Evolutionary conservation across 345 rosid species (phyloP).

Genomic region (Euclidium syriacum): DNA sequence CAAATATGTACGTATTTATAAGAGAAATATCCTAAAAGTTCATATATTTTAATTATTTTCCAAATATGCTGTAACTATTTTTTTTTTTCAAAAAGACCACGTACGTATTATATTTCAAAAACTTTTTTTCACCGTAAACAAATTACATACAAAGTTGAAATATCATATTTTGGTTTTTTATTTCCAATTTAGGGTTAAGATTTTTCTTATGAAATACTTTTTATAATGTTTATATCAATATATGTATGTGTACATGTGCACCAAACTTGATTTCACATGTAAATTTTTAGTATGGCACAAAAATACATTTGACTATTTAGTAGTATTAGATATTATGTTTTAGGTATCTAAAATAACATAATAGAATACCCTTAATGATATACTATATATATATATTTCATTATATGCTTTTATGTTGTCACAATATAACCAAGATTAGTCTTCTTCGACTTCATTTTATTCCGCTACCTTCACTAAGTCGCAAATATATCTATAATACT

Average conservation of each 20-base stretch:
- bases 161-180: no score
- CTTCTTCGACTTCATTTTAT: background rate
- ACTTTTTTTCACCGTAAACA: no score
- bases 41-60: no score
- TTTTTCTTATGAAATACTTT: no score
- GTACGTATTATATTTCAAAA: no score
- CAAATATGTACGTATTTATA: background rate
- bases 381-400: no score
- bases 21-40: no score
- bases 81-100: no score
- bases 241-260: background rate
- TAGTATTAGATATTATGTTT: background rate
- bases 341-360: no score
- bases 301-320: background rate
- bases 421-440: background rate
- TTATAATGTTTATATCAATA: background rate
- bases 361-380: no score
- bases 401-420: background rate
- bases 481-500: background rate
- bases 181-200: no score
- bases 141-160: no score
- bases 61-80: background rate
- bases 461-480: background rate
- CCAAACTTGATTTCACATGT: conserved; percentile 14
- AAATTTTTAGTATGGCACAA: background rate